Base-by-base conservation (phyloP, 192 early-diverging fungal genomes). In the Rhizoclosmatium sp. region DNA sequence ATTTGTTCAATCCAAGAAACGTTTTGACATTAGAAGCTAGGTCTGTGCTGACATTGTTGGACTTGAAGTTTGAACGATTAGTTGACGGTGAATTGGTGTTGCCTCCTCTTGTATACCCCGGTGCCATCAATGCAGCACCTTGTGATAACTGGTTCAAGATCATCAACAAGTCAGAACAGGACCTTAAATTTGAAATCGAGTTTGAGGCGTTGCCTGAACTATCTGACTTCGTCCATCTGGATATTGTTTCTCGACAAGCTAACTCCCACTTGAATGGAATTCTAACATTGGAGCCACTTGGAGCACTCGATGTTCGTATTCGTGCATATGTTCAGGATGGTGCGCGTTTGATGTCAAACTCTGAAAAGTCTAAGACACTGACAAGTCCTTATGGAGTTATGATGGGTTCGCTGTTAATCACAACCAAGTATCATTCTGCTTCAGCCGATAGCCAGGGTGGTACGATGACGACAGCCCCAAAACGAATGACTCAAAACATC, bases 101-200 rank as follows among this genome's bases (percentile, higher is more conserved):
- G 9, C 95, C 95, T 4, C 81, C 89, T 4, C 72, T 96, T n/a
- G 82, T 82, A 39, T 90, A 95, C 80, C 95, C 95, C 7, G 74
- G 84, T 31, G 51, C 82, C 2, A 80, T 83, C 1, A 87, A 91
- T 31, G 60, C 62, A 3, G 76, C 88, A n/a, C 87, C 91, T 0
- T 93, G 92, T 67, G 94, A 96, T 78, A 88, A 87, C 16, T 96
- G 94, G 94, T 96, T 95, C 83, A 86, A 89, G 16, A 91, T 96
- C 56, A 78, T 85, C 19, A 96, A 95, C 80, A 89, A 87, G 44
- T 87, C 91, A 5, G 91, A 92, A 44, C 88, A 93, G n/a, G 95
- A 96, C 64, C 86, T 91, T 31, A 87, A 91, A 14, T 94, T 96
- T 81, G 92, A 94, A 78, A 88, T 94, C 69, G 93, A 89, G 3